phyloP scores from a whole-genome alignment of 78 protist genomes.

The Chrysochromulina parva region DNA sequence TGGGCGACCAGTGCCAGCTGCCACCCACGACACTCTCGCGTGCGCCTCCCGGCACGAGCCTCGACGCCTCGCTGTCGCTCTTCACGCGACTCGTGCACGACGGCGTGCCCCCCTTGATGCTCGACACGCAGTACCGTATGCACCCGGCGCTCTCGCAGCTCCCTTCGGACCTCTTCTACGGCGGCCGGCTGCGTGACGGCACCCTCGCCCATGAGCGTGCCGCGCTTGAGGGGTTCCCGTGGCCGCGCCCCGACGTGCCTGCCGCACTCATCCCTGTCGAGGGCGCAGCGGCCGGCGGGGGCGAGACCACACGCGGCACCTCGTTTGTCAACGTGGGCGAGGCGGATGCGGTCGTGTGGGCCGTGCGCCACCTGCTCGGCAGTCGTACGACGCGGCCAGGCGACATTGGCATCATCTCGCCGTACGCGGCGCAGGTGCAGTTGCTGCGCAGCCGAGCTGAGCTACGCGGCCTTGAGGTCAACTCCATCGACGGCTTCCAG shows the following conservation, averaged over 20 bases:
- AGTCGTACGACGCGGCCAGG: not conserved
- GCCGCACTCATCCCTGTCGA: not conserved
- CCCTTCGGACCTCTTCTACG: conserved; percentile 22
- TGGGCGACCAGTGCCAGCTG: conserved; percentile 79
- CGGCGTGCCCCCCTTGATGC: conserved; percentile 8
- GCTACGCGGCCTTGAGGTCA: not conserved
- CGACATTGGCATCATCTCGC: not conserved
- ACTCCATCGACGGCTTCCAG: conserved; percentile 52
- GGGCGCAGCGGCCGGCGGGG: not conserved
- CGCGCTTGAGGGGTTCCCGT: not conserved
- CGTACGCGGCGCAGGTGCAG: not conserved
- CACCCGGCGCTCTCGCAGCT: conserved; percentile 55
- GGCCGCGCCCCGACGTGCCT: conserved; percentile 36
- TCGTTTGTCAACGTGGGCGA: not conserved
- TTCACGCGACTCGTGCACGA: not conserved
- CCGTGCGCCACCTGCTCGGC: not conserved
- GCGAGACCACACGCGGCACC: not conserved
- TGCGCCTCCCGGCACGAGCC: not conserved
- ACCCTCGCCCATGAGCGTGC: not conserved
- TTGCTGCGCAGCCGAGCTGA: not conserved
- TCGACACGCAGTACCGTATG: conserved; percentile 62
- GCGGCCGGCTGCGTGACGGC: not conserved
- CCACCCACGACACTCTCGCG: conserved; percentile 33
- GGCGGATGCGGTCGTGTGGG: not conserved
- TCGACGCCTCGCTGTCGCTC: not conserved